phyloP scores from a whole-genome alignment of 2,329 filamentous ascomycete species.

The Lasiodiplodia sp. region DNA sequence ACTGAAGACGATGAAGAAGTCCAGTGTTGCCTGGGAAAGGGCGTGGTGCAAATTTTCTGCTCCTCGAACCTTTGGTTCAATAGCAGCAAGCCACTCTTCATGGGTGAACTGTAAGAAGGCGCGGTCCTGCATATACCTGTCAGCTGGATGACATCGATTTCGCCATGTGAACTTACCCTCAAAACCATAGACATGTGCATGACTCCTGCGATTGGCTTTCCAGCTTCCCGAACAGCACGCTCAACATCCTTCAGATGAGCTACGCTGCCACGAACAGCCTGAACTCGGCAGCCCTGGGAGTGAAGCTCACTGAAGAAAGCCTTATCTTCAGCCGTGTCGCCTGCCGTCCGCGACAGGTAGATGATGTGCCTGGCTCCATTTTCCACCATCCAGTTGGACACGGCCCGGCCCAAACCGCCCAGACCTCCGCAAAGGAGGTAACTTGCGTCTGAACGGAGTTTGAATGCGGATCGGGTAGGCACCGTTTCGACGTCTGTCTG shows the following conservation, averaged over 20 bases:
- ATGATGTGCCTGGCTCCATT: constrained; percentile 35
- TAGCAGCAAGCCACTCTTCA: constrained; percentile 29
- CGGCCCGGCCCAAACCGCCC: constrained; percentile 35
- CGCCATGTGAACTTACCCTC: background rate
- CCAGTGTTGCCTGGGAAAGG: constrained; percentile 24
- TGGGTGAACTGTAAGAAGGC: constrained; percentile 28
- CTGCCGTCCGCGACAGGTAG: constrained; percentile 30
- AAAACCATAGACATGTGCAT: constrained; percentile 33
- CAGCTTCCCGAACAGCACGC: background rate
- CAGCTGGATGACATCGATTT: background rate
- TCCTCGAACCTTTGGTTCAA: constrained; percentile 35
- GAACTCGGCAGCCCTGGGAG: constrained; percentile 25
- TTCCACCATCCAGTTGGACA: constrained; percentile 35
- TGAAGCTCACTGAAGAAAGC: constrained; percentile 31
- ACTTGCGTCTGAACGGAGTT: constrained; percentile 24
- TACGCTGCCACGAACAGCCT: constrained; percentile 32
- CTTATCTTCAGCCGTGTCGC: background rate
- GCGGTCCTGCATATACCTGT: constrained; percentile 6
- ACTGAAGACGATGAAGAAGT: constrained; percentile 43
- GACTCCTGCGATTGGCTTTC: constrained; percentile 30
- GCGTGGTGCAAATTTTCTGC: constrained; percentile 39
- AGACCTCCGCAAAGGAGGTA: constrained; percentile 40
- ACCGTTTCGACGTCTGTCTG: constrained; percentile 14
- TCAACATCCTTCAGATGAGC: background rate
- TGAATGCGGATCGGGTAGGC: background rate